Conservation (phyloP, 2,329 filamentous ascomycete genomes). For the Colletotrichum tropicicola region DNA sequence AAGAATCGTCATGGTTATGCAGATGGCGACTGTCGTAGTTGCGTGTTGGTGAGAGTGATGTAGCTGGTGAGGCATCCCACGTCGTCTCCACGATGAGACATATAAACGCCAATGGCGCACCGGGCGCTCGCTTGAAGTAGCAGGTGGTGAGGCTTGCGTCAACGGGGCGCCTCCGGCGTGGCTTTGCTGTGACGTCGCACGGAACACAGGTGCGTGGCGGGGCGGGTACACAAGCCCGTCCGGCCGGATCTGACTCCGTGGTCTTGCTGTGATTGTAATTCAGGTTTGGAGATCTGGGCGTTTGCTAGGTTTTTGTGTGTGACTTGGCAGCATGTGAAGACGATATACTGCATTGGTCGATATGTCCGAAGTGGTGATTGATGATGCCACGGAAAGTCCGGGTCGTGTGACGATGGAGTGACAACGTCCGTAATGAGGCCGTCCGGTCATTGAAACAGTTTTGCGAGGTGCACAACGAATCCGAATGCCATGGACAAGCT, state of each 20-base stretch:
- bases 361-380: neutral
- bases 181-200: neutral
- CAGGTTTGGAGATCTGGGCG: neutral
- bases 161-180: conserved; percentile 12
- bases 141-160: neutral
- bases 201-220: neutral
- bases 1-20: neutral
- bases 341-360: neutral
- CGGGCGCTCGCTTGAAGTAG: neutral
- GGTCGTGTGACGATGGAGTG: neutral
- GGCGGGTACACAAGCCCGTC: neutral
- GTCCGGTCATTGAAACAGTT: neutral
- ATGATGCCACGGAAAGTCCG: neutral
- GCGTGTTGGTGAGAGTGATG: neutral
- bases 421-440: neutral
- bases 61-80: neutral
- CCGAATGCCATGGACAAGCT: neutral
- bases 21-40: neutral
- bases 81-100: neutral
- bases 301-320: no score
- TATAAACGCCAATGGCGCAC: neutral
- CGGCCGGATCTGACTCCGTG: neutral
- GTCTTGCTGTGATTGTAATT: neutral
- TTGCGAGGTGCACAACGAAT: neutral
- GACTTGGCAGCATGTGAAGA: neutral